phyloP scores from a whole-genome alignment of 2,329 filamentous ascomycete genomes.

The Alternaria triticimaculans region DNA sequence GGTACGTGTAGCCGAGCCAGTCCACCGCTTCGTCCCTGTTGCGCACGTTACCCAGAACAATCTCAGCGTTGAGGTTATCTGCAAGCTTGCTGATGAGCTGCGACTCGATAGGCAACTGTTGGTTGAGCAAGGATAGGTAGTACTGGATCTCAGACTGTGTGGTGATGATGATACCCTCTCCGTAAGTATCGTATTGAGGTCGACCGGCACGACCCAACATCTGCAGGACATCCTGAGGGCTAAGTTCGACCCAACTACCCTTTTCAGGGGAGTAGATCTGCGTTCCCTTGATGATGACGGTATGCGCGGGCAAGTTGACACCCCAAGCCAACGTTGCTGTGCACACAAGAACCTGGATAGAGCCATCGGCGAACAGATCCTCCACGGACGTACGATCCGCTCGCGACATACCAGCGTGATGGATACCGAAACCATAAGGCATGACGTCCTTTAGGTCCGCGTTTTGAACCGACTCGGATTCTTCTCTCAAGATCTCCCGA shows the following conservation, averaged over 20 bases:
- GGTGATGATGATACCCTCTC: slow-evolving; percentile 98
- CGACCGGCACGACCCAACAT: slow-evolving; percentile 98
- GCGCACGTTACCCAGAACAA: slow-evolving; percentile 92
- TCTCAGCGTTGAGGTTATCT: slow-evolving; percentile 94
- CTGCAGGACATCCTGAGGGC: slow-evolving; percentile 95
- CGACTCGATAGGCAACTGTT: slow-evolving; percentile 96
- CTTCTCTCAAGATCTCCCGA: slow-evolving; percentile 84
- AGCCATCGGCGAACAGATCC: slow-evolving; percentile 88
- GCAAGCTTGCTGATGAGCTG: slow-evolving; percentile 92
- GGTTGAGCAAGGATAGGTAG: slow-evolving; percentile 94
- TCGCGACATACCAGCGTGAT: slow-evolving; percentile 96
- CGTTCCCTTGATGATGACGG: slow-evolving; percentile 98
- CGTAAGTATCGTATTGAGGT: slow-evolving; percentile 96
- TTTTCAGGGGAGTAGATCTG: slow-evolving; percentile 98
- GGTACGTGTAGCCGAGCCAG: slow-evolving; percentile 97
- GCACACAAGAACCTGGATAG: slow-evolving; percentile 93
- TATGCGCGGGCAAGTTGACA: slow-evolving; percentile 96
- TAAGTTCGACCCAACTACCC: slow-evolving; percentile 97
- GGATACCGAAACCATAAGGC: slow-evolving; percentile 96
- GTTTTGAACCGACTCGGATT: slow-evolving; percentile 82
- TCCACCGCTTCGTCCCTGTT: slow-evolving; percentile 96
- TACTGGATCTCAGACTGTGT: slow-evolving; percentile 95
- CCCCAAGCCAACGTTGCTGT: slow-evolving; percentile 99
- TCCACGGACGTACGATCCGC: slow-evolving; percentile 95
- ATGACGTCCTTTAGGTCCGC: slow-evolving; percentile 90